Conservation (phyloP, 1,284 basidiomycete species). For the Rhodotorula sp. region DNA sequence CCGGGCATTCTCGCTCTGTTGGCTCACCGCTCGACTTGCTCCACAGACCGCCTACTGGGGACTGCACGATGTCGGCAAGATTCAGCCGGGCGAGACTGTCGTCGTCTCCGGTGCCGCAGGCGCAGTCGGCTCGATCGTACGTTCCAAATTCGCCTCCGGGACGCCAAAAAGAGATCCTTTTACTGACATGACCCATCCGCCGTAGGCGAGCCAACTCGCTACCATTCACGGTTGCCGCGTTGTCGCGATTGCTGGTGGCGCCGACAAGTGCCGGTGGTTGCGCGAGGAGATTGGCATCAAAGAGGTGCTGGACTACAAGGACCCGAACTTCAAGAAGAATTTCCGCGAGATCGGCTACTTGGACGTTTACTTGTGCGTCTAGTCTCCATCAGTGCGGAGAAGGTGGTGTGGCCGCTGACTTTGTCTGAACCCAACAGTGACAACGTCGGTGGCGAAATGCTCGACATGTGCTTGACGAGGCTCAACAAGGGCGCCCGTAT, state of each 20-base stretch:
- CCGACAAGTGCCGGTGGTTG: conserved; percentile 81
- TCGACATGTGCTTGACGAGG: conserved; percentile 70
- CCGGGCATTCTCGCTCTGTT: not conserved
- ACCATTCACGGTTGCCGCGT: conserved; percentile 61
- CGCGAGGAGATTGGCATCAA: conserved; percentile 76
- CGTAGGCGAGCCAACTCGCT: conserved; percentile 43
- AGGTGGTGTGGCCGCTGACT: not conserved
- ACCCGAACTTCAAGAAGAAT: conserved; percentile 62
- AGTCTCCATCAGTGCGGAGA: not conserved
- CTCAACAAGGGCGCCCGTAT: conserved; percentile 75
- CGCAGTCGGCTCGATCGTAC: conserved; percentile 59
- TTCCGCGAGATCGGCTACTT: conserved; percentile 49
- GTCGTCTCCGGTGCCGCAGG: conserved; percentile 86
- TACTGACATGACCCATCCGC: not conserved
- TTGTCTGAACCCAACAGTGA: conserved; percentile 51
- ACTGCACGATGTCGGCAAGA: conserved; percentile 70
- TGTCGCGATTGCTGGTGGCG: conserved; percentile 74
- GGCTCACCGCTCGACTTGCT: not conserved
- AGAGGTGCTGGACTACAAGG: conserved; percentile 83
- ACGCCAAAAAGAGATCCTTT: too few relatives aligned
- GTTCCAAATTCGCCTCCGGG: not conserved
- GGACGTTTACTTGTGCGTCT: conserved; percentile 53
- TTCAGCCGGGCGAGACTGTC: conserved; percentile 78
- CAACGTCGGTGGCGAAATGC: conserved; percentile 73
- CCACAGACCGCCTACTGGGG: conserved; percentile 58